Evolutionary conservation across 257 asterid genomes (phyloP).

Genomic region (Solanum etuberosum): DNA sequence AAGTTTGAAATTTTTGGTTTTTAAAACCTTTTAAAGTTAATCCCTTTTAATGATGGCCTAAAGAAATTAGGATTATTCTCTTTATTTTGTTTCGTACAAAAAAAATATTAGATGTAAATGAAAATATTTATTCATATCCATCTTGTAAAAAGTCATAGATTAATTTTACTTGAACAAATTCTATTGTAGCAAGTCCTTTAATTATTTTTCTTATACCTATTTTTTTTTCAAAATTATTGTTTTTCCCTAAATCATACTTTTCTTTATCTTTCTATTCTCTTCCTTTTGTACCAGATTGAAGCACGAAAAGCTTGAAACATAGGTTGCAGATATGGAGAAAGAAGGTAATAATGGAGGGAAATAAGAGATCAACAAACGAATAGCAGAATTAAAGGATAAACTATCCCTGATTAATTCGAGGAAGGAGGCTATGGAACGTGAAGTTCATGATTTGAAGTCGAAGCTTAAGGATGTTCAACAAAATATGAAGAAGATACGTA

Average conservation of each 20-base stretch:
- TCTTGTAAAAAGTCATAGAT: neutral
- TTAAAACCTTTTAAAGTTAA: neutral
- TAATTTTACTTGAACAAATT: neutral
- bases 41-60: neutral
- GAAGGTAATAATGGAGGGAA: conserved; percentile 25
- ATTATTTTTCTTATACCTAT: neutral
- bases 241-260: neutral
- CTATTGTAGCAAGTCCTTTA: neutral
- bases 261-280: neutral
- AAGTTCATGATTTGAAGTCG: conserved; percentile 19
- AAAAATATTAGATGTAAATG: neutral
- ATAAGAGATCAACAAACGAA: conserved; percentile 23
- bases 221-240: no score
- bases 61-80: neutral
- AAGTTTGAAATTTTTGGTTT: neutral
- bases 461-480: conserved; percentile 17
- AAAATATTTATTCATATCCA: neutral
- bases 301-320: conserved; percentile 19
- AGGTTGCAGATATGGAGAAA: conserved; percentile 3
- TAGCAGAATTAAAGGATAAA: conserved; percentile 31
- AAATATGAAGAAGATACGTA: conserved; percentile 1
- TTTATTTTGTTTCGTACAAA: neutral
- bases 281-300: no score
- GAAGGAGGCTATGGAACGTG: conserved; percentile 22
- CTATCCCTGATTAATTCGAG: conserved; percentile 7